A percentile compares a stretch with the other conserved stretches of the same genome.
These are phyloP conservation scores for Microdochium paspali DNA, from an alignment of 2,329 filamentous ascomycete species.

Conservation along the genomic window DNA sequence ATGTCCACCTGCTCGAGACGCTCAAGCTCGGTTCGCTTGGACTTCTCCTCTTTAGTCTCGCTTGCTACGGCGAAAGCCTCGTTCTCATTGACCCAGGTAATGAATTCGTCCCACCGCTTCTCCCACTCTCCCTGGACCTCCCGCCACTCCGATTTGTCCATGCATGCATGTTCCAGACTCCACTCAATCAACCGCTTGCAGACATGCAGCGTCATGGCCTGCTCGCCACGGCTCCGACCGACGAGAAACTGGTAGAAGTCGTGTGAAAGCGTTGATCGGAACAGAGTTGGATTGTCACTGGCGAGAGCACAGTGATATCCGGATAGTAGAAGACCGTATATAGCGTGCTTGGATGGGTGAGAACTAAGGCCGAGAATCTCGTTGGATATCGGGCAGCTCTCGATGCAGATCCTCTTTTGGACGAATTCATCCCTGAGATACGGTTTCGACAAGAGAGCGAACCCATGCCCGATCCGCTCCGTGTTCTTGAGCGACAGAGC, in stretches of 20 bases:
- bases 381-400: constrained; percentile 70
- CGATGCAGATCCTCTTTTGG: constrained; percentile 55
- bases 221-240: constrained; percentile 33
- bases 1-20: not conserved
- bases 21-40: constrained; percentile 2
- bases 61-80: constrained; percentile 16
- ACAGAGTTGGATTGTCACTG: constrained; percentile 67
- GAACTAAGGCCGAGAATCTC: constrained; percentile 64
- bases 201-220: constrained; percentile 57
- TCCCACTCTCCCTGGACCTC: constrained; percentile 35
- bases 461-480: constrained; percentile 67
- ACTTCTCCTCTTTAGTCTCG: constrained; percentile 3
- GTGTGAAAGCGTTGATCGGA: constrained; percentile 61
- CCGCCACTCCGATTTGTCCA: constrained; percentile 30
- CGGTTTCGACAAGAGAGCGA: constrained; percentile 58
- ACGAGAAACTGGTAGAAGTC: constrained; percentile 73
- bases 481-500: constrained; percentile 54
- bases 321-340: constrained; percentile 61
- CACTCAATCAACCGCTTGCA: constrained; percentile 60
- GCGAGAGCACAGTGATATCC: constrained; percentile 66
- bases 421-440: constrained; percentile 58
- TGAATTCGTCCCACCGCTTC: constrained; percentile 48
- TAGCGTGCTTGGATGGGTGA: constrained; percentile 53
- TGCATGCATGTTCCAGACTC: constrained; percentile 53
- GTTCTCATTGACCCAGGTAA: constrained; percentile 37